These are phyloP conservation scores for Mucor plumbeus DNA, from an alignment of 371 early-diverging fungal genomes.

Conservation along the genomic window DNA sequence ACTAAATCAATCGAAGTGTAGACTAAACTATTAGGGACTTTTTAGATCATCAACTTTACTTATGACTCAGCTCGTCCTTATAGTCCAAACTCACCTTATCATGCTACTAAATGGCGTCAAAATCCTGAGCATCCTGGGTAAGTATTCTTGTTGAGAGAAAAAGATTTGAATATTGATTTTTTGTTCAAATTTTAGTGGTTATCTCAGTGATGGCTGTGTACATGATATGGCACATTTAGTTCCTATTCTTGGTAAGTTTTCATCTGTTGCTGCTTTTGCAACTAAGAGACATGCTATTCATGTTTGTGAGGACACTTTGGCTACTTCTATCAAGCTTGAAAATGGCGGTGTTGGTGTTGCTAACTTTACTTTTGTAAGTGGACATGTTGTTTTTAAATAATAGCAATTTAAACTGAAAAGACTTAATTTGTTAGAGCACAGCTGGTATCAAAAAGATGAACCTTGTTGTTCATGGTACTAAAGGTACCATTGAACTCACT, in stretches of 20 bases:
- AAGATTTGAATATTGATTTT: neutral
- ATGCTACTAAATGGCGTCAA: constrained; percentile 52
- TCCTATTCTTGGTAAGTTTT: constrained; percentile 47
- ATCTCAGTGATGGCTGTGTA: constrained; percentile 57
- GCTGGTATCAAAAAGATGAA: constrained; percentile 40
- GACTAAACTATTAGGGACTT: neutral
- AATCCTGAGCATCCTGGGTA: constrained; percentile 57
- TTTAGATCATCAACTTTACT: constrained; percentile 49
- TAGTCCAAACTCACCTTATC: constrained; percentile 49
- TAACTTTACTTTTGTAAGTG: constrained; percentile 59
- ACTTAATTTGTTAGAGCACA: constrained; percentile 33
- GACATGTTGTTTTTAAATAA: neutral
- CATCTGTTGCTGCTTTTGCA: constrained; percentile 48
- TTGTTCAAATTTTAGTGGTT: constrained; percentile 35
- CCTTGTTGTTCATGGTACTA: constrained; percentile 48
- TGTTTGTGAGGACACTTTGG: constrained; percentile 47
- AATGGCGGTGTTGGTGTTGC: constrained; percentile 48
- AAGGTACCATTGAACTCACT: constrained; percentile 43
- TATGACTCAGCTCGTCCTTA: constrained; percentile 52
- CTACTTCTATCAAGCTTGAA: constrained; percentile 39
- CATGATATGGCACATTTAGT: constrained; percentile 56
- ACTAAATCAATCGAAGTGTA: neutral
- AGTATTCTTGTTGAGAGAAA: neutral
- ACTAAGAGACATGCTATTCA: constrained; percentile 43
- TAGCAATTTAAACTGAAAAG: too few relatives aligned